Evolutionary conservation across 2,329 filamentous ascomycete species (phyloP).

Genomic region (Fusarium fujikuroi): DNA sequence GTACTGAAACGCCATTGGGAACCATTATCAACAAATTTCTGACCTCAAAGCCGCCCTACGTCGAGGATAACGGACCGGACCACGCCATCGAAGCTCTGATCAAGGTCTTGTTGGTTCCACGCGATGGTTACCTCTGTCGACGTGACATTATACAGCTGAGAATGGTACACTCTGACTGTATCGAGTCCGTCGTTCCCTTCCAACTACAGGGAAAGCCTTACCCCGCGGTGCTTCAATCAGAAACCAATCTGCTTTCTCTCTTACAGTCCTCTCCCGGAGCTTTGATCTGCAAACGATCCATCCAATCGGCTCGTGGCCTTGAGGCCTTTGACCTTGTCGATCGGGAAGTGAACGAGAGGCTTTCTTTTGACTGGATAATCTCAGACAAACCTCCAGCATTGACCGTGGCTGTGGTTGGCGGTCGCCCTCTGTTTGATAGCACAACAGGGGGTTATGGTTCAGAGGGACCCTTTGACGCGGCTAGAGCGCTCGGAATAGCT

Average conservation of each 20-base stretch:
- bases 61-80: fast-evolving
- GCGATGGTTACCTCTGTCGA: not conserved
- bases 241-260: not conserved
- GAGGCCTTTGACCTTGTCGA: not conserved
- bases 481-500: not conserved
- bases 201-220: not conserved
- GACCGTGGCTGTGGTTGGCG: not conserved
- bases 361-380: not conserved
- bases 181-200: not conserved
- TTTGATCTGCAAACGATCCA: not conserved
- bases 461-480: not conserved
- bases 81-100: not conserved
- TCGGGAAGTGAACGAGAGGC: not conserved
- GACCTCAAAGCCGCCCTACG: fast-evolving
- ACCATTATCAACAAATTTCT: not conserved
- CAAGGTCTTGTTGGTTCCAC: not conserved
- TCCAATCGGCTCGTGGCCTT: not conserved
- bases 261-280: not conserved
- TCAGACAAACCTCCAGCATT: not conserved
- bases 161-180: not conserved
- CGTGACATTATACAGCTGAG: not conserved
- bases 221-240: fast-evolving
- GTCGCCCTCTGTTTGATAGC: not conserved
- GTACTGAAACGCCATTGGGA: not conserved
- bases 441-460: not conserved